These are phyloP conservation scores for Penicillium glabrum DNA, from an alignment of 2,329 filamentous ascomycete species.

Conservation along the genomic window DNA sequence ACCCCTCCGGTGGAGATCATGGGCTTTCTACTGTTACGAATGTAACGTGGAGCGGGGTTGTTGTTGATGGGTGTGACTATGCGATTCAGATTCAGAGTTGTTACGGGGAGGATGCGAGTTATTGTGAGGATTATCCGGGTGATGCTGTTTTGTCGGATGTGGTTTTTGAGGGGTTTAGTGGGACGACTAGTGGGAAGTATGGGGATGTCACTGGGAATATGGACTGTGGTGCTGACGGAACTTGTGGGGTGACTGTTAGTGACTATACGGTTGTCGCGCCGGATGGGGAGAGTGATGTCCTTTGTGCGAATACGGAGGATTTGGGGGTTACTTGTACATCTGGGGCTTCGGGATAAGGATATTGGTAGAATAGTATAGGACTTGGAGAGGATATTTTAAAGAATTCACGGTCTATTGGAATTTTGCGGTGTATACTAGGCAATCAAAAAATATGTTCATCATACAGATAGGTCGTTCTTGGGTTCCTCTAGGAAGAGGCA, in stretches of 20 bases:
- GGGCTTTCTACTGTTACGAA: constrained; percentile 43
- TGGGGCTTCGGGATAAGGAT: constrained; percentile 35
- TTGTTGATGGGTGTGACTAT: constrained; percentile 42
- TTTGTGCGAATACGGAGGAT: constrained; percentile 35
- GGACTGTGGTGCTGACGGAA: constrained; percentile 39
- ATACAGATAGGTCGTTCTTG: constrained; percentile 13
- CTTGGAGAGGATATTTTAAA: neutral
- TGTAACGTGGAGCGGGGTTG: constrained; percentile 43
- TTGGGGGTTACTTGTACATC: constrained; percentile 34
- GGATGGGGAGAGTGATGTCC: constrained; percentile 32
- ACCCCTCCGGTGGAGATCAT: constrained; percentile 40
- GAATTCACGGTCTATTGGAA: neutral
- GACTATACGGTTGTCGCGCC: constrained; percentile 36
- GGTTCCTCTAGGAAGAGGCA: constrained; percentile 12
- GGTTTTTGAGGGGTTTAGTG: constrained; percentile 39
- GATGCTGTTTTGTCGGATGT: constrained; percentile 37
- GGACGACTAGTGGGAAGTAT: constrained; percentile 41
- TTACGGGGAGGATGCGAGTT: constrained; percentile 38
- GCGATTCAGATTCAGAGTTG: constrained; percentile 50
- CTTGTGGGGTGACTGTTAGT: constrained; percentile 38
- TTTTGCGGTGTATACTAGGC: neutral
- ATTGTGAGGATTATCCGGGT: constrained; percentile 38
- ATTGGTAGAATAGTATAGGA: too few relatives aligned
- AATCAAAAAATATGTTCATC: neutral
- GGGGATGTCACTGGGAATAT: constrained; percentile 37